Evolutionary conservation across 2,329 filamentous ascomycete genomes (phyloP), one percentile per base, ranked within the genome.

Genomic region (Dothideomycetidae sp.): DNA sequence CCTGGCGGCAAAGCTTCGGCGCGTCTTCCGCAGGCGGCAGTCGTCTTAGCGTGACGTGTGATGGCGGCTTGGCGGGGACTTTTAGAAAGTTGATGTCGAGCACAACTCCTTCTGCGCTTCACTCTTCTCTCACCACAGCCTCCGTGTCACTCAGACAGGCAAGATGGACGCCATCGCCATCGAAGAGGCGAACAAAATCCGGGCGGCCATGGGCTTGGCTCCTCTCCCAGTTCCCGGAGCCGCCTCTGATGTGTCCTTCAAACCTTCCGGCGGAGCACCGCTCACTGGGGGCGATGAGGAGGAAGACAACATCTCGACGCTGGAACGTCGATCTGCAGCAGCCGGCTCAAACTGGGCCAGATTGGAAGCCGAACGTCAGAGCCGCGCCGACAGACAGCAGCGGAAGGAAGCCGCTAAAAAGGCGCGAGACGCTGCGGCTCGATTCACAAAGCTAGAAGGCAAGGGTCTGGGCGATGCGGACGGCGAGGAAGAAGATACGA

Each of bases 101-200:
- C n/a, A n/a, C n/a, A n/a, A n/a, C n/a, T n/a, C n/a, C n/a, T n/a
- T n/a, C n/a, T n/a, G n/a, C n/a, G n/a, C n/a, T n/a, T n/a, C n/a
- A n/a, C n/a, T n/a, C n/a, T n/a, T n/a, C n/a, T n/a, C n/a, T n/a
- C n/a, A n/a, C n/a, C n/a, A n/a, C n/a, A n/a, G n/a, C n/a, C n/a
- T n/a, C n/a, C n/a, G n/a, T n/a, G n/a, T n/a, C n/a, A n/a, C n/a
- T n/a, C n/a, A n/a, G 48, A 48, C 41, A 36, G 42, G 57, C 48
- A 50, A 32, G 21, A 52, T 54, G 50, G 50, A 57, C 45, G 52
- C 55, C 36, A 73, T 82, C 31, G 78, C 81, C 17, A 86, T 96
- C 54, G 82, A 92, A 60, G 85, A 94, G 68, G 84, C 83, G 47
- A 96, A 96, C 64, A 81, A 86, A 54, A 79, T 94, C 53, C 84